phyloP scores from a whole-genome alignment of 2,329 filamentous ascomycete genomes.

The Cladosporium sp. region DNA sequence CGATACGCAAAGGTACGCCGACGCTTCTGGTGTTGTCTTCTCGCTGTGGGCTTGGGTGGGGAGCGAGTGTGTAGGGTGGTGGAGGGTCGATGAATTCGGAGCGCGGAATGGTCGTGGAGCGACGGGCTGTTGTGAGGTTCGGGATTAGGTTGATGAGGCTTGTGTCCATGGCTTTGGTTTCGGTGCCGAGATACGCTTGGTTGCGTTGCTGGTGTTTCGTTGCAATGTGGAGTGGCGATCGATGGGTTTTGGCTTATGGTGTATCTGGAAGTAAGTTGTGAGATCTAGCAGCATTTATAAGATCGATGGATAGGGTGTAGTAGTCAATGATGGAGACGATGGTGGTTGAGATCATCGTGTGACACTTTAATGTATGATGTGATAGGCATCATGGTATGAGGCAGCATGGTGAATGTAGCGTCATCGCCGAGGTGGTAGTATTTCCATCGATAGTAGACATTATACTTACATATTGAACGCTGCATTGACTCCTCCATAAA shows the following conservation, averaged over 20 bases:
- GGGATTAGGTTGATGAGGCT: conserved; percentile 10
- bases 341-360: not conserved
- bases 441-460: not conserved
- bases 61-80: not conserved
- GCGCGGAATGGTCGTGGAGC: not conserved
- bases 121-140: not conserved
- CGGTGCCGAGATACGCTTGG: not conserved
- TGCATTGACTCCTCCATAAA: not conserved
- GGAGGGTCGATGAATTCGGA: not conserved
- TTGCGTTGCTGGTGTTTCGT: not conserved
- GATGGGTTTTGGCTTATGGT: not conserved
- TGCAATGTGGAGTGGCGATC: not conserved
- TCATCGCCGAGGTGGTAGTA: not conserved
- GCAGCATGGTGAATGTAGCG: not conserved
- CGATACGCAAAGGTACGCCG: not conserved
- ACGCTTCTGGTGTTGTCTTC: not conserved
- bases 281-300: not conserved
- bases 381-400: not conserved
- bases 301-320: not conserved
- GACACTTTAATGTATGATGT: not conserved
- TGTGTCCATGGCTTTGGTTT: not conserved
- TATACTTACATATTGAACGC: not conserved
- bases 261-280: not conserved
- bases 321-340: not conserved
- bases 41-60: not conserved